Evolutionary conservation across 83 land plant genomes (phyloP).

Genomic region (Isoetes engelmannii): DNA sequence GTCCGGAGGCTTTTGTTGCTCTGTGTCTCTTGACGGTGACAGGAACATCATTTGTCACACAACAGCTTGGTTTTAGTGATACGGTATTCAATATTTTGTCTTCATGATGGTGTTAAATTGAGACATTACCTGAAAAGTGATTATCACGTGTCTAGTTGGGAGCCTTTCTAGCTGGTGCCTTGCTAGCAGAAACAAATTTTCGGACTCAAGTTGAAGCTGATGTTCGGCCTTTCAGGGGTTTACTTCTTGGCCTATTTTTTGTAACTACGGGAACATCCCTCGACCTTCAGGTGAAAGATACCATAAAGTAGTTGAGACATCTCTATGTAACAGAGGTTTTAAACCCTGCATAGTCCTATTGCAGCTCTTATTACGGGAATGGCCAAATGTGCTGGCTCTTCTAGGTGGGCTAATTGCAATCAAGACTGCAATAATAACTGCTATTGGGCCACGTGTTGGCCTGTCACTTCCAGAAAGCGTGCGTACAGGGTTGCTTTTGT

Average conservation of each 20-base stretch:
- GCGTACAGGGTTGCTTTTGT: conserved; percentile 85
- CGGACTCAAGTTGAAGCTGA: conserved; percentile 98
- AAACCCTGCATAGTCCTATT: background rate
- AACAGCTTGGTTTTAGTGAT: conserved; percentile 92
- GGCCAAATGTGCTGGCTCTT: conserved; percentile 94
- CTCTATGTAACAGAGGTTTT: too few relatives aligned
- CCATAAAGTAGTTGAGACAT: background rate
- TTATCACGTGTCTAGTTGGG: conserved; percentile 59
- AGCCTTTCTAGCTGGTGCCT: conserved; percentile 95
- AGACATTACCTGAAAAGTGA: background rate
- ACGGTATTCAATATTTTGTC: conserved; percentile 41
- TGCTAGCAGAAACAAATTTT: conserved; percentile 95
- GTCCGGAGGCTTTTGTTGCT: conserved; percentile 95
- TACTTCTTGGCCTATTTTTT: conserved; percentile 88
- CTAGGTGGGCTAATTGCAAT: conserved; percentile 78
- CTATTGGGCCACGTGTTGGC: conserved; percentile 95
- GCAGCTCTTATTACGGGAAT: conserved; percentile 87
- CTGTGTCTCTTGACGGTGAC: conserved; percentile 89
- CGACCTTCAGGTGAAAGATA: conserved; percentile 61
- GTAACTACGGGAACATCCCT: conserved; percentile 95
- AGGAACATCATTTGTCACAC: conserved; percentile 91
- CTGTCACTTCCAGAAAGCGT: conserved; percentile 77
- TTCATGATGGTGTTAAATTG: background rate
- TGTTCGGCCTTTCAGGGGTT: conserved; percentile 87
- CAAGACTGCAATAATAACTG: conserved; percentile 85